Conservation (phyloP, 2,329 filamentous ascomycete species). For the Pseudocercospora eumusae region DNA sequence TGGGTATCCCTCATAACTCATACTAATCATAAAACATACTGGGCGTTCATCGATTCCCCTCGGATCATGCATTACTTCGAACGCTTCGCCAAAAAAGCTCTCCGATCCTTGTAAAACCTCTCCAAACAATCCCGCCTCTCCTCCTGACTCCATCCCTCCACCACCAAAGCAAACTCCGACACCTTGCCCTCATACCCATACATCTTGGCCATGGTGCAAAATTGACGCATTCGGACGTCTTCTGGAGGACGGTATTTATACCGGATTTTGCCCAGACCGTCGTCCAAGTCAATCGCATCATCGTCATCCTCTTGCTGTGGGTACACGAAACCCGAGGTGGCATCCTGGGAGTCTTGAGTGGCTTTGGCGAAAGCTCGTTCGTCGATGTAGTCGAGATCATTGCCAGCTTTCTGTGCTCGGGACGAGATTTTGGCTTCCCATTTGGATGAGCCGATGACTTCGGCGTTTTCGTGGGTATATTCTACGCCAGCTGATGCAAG, state of each 20-base stretch:
- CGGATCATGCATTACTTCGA: neutral
- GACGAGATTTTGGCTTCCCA: slow-evolving; percentile 84
- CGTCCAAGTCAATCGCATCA: slow-evolving; percentile 34
- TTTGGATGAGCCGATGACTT: slow-evolving; percentile 89
- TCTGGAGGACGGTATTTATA: slow-evolving; percentile 72
- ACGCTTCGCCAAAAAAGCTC: neutral
- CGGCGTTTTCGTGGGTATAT: slow-evolving; percentile 94
- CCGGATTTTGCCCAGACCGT: slow-evolving; percentile 43
- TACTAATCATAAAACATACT: neutral
- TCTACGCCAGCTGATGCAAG: slow-evolving; percentile 83
- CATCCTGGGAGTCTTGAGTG: slow-evolving; percentile 51
- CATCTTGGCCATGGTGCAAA: slow-evolving; percentile 82
- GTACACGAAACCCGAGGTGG: neutral
- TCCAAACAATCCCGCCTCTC: slow-evolving; percentile 77
- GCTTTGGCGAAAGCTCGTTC: slow-evolving; percentile 40
- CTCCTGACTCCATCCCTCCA: slow-evolving; percentile 87
- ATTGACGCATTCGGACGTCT: slow-evolving; percentile 75
- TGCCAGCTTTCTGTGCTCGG: slow-evolving; percentile 65
- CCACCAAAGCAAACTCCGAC: slow-evolving; percentile 83
- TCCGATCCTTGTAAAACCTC: slow-evolving; percentile 69
- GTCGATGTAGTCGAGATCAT: slow-evolving; percentile 53
- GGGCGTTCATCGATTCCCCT: too few species aligned
- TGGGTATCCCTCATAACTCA: slow-evolving; percentile 4
- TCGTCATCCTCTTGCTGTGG: slow-evolving; percentile 15
- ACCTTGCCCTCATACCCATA: slow-evolving; percentile 71